A percentile compares a stretch with the other conserved stretches of the same genome.
These are phyloP conservation scores for Staphylotrichum longicolle DNA, from an alignment of 495 filamentous ascomycete species.

Conservation along the genomic window DNA sequence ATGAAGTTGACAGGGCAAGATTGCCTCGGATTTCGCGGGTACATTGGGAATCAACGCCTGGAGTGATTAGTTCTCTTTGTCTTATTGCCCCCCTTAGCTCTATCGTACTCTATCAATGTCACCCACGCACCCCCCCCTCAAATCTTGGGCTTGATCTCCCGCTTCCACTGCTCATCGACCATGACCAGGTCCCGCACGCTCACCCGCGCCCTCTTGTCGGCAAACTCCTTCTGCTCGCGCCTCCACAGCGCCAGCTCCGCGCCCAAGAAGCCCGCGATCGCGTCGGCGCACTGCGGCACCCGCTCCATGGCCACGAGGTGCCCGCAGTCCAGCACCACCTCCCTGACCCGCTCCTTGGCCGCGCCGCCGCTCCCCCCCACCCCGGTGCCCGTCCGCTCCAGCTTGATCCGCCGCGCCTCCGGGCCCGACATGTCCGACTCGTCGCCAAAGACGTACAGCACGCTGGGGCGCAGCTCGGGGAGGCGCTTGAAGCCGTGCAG, in stretches of 20 bases:
- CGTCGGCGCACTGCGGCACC: slow-evolving; percentile 61
- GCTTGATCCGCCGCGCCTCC: slow-evolving; percentile 50
- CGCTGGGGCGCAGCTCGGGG: slow-evolving; percentile 68
- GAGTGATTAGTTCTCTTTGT: too few relatives aligned
- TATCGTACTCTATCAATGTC: too few relatives aligned
- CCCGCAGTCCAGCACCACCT: slow-evolving; percentile 65
- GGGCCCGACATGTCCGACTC: slow-evolving; percentile 61
- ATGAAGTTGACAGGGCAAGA: too few relatives aligned
- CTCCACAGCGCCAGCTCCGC: slow-evolving; percentile 63
- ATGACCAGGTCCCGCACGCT: slow-evolving; percentile 57
- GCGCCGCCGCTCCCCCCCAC: slow-evolving; percentile 67
- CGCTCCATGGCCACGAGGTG: slow-evolving; percentile 86
- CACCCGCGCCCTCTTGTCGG: slow-evolving; percentile 37
- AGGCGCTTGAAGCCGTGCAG: slow-evolving; percentile 60
- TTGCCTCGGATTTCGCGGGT: too few relatives aligned
- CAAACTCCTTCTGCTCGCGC: slow-evolving; percentile 59
- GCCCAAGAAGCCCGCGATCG: slow-evolving; percentile 61
- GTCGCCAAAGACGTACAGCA: slow-evolving; percentile 77
- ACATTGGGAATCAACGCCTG: too few relatives aligned
- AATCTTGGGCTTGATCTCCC: slow-evolving; percentile 14
- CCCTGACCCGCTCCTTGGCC: slow-evolving; percentile 63
- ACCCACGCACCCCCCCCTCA: not conserved
- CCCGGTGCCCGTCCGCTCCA: slow-evolving; percentile 62
- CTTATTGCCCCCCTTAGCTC: too few relatives aligned
- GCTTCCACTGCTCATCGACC: slow-evolving; percentile 30